Percentiles rank a stretch among this genome's conserved stretches.
Conservation (phyloP, 495 filamentous ascomycete species). For the Aspergillus taichungensis region DNA sequence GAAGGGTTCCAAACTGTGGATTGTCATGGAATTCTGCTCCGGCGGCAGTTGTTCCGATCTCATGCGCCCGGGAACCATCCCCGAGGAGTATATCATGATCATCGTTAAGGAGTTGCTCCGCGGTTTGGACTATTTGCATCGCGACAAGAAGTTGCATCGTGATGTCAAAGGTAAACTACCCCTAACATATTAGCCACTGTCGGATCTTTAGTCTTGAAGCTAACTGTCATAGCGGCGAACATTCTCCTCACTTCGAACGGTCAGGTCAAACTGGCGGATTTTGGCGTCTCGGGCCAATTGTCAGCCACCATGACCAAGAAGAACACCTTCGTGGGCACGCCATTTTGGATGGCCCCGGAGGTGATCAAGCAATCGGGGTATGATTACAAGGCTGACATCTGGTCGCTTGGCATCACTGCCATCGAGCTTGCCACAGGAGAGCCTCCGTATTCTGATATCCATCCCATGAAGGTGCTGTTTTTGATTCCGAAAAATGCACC, state of each 20-base stretch:
- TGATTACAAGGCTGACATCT: constrained; percentile 97
- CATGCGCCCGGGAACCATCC: constrained; percentile 85
- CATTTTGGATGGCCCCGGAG: constrained; percentile 99
- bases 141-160: constrained; percentile 89
- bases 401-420: constrained; percentile 97
- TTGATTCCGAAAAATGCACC: constrained; percentile 92
- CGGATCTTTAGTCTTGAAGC: neutral
- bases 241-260: constrained; percentile 79
- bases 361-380: constrained; percentile 98
- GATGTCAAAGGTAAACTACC: constrained; percentile 91
- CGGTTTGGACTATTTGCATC: constrained; percentile 87
- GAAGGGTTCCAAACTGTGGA: constrained; percentile 94
- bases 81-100: constrained; percentile 90
- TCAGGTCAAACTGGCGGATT: constrained; percentile 95
- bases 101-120: constrained; percentile 83
- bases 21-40: constrained; percentile 92
- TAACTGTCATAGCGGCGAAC: constrained; percentile 65
- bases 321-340: constrained; percentile 97
- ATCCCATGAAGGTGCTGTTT: constrained; percentile 98
- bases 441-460: constrained; percentile 91
- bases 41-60: constrained; percentile 88
- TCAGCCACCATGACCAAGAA: constrained; percentile 99
- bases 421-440: constrained; percentile 89
- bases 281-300: constrained; percentile 94
- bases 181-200: neutral